These are phyloP conservation scores for Microcos paniculata DNA, from an alignment of 345 rosid genomes.

Conservation along the genomic window DNA sequence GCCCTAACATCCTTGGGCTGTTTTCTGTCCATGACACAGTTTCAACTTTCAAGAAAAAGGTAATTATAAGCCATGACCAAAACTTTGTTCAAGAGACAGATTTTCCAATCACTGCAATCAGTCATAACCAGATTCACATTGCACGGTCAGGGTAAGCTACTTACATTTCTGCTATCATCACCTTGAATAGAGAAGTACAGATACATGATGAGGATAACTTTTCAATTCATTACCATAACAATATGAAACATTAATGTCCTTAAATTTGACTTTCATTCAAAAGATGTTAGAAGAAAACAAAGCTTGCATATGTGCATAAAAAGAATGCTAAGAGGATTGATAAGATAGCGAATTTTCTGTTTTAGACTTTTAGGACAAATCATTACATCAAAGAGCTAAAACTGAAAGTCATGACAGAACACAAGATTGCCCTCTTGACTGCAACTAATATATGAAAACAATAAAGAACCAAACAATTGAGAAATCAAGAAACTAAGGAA, in stretches of 20 bases:
- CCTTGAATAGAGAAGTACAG: background rate
- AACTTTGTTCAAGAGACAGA: background rate
- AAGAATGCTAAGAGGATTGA: no score
- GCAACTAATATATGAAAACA: background rate
- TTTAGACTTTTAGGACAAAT: background rate
- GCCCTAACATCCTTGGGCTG: slow-evolving; percentile 7
- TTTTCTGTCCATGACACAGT: background rate
- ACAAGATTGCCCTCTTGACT: background rate
- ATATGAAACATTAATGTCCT: no score
- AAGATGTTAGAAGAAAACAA: no score
- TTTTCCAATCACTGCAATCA: background rate
- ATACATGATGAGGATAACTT: no score
- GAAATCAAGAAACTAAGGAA: background rate
- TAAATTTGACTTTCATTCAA: no score
- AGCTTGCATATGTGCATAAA: background rate
- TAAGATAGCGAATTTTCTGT: background rate
- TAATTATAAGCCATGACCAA: background rate
- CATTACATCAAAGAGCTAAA: background rate
- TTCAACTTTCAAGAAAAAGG: background rate
- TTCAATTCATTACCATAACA: no score
- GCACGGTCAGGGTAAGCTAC: background rate
- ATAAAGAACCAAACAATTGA: background rate
- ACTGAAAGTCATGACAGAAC: background rate
- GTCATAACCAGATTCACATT: background rate
- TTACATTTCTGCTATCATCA: background rate